Conservation (phyloP, 1,139 yeast species). For the Yamadazyma atmosphaerica region DNA sequence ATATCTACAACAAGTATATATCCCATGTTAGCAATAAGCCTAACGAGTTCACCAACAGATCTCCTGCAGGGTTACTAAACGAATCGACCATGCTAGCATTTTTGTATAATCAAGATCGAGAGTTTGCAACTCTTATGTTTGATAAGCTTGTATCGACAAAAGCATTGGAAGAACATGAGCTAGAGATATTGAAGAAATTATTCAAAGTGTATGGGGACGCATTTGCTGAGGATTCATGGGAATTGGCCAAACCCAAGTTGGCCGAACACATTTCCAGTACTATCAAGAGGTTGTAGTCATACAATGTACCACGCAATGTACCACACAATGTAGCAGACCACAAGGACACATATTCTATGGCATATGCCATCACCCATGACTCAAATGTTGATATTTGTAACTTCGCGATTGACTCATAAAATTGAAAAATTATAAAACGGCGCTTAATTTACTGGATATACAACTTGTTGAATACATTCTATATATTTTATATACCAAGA, state of each 20-base stretch:
- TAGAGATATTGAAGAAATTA: constrained; percentile 40
- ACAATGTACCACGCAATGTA: too few species aligned
- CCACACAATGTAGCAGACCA: too few species aligned
- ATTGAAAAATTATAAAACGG: constrained; percentile 4
- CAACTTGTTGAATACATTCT: too few species aligned
- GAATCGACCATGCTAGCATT: constrained; percentile 53
- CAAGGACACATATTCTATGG: too few species aligned
- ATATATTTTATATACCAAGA: too few species aligned
- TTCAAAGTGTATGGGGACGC: constrained; percentile 63
- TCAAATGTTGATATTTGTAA: too few species aligned
- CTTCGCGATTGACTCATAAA: neutral
- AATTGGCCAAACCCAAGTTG: constrained; percentile 24
- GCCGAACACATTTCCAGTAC: constrained; percentile 9
- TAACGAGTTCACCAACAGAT: constrained; percentile 33
- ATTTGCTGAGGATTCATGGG: constrained; percentile 36
- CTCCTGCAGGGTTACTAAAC: constrained; percentile 50
- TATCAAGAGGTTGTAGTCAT: constrained; percentile 12
- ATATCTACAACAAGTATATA: constrained; percentile 54
- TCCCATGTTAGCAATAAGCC: constrained; percentile 34
- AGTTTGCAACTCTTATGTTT: constrained; percentile 60
- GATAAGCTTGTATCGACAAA: constrained; percentile 52
- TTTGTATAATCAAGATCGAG: constrained; percentile 54
- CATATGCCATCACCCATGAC: too few species aligned
- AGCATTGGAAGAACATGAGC: constrained; percentile 46
- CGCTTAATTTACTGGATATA: too few species aligned